phyloP scores from a whole-genome alignment of 495 filamentous ascomycete species.

The Aspergillus kassunensis region DNA sequence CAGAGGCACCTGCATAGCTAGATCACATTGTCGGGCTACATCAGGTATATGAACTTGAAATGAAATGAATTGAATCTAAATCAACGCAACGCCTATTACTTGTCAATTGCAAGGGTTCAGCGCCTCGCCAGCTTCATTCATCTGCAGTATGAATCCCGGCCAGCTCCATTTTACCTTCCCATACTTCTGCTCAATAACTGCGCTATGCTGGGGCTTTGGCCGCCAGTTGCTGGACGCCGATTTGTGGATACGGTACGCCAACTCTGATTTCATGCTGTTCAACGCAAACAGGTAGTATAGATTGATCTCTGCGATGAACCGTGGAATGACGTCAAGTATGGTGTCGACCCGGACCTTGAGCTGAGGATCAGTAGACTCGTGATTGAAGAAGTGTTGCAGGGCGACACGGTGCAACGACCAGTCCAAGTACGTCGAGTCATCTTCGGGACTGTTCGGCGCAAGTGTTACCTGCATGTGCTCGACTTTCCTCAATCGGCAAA shows the following conservation, averaged over 20 bases:
- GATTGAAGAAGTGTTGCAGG: background rate
- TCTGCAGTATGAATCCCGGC: background rate
- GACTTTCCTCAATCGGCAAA: background rate
- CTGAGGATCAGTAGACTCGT: background rate
- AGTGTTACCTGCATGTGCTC: background rate
- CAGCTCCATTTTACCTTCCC: background rate
- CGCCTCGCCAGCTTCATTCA: no score
- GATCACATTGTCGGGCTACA: no score
- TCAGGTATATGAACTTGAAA: no score
- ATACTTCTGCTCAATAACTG: background rate
- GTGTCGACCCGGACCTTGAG: background rate
- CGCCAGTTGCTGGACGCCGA: background rate
- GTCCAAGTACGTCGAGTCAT: background rate
- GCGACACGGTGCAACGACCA: background rate
- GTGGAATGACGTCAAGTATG: background rate
- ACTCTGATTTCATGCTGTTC: no score
- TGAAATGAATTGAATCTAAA: no score
- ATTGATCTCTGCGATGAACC: background rate
- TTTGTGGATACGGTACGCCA: no score
- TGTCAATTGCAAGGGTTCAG: no score
- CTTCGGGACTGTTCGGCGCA: background rate
- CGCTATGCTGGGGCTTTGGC: background rate
- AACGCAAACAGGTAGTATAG: no score
- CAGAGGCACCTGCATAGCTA: no score
- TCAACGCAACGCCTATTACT: no score